Evolutionary conservation across 371 early-diverging fungal species (phyloP).

Genomic region (Actinomortierella ambigua): DNA sequence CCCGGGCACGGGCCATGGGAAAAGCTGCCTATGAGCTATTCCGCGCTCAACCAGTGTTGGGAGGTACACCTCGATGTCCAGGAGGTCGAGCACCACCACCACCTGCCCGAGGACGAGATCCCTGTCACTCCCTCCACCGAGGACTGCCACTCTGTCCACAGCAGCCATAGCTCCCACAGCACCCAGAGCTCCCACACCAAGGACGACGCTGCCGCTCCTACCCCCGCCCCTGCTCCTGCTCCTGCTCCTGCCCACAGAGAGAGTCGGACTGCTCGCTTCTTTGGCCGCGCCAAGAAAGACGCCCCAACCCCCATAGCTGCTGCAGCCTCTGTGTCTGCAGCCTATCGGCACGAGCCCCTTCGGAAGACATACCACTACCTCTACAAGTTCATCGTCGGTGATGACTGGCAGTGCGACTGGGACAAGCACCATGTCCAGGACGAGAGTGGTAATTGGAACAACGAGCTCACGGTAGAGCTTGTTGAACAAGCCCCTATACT

Average conservation of each 20-base stretch:
- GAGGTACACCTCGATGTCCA: conserved; percentile 32
- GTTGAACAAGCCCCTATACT: conserved; percentile 21
- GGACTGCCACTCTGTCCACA: conserved; percentile 10
- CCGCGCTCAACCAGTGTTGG: conserved; percentile 21
- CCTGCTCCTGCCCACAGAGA: conserved; percentile 11
- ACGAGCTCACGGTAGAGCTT: conserved; percentile 35
- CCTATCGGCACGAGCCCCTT: conserved; percentile 15
- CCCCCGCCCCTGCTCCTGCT: conserved; percentile 1
- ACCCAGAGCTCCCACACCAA: conserved; percentile 9
- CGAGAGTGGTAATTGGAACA: conserved; percentile 28
- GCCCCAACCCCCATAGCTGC: too few species aligned
- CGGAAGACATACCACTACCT: conserved; percentile 26
- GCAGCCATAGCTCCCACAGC: background rate
- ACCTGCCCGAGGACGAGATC: conserved; percentile 28
- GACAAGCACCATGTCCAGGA: conserved; percentile 20
- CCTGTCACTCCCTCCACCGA: conserved; percentile 18
- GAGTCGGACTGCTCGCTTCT: conserved; percentile 19
- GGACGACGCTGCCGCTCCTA: conserved; percentile 2
- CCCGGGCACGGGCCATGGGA: conserved; percentile 47
- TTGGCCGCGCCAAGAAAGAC: conserved; percentile 24
- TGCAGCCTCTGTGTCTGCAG: background rate
- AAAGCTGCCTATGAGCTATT: conserved; percentile 27
- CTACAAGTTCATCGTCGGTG: conserved; percentile 42
- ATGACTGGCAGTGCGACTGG: conserved; percentile 29
- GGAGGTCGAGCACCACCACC: conserved; percentile 29